Evolutionary conservation across 176 grass and related monocot genomes (phyloP), one percentile per base, ranked within the genome.

Genomic region (Carex scoparia): DNA sequence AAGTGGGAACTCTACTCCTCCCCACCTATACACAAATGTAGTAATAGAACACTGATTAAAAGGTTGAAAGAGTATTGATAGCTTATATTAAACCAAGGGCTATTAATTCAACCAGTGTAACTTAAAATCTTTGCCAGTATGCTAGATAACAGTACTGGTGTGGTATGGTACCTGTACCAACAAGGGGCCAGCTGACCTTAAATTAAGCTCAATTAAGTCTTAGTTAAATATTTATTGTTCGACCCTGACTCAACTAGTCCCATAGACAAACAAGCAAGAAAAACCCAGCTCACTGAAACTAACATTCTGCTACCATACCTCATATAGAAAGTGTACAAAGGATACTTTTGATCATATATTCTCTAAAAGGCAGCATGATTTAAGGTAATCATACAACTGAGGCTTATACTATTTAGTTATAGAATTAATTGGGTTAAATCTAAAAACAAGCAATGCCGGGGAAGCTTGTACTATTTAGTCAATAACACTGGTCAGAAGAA

Each of bases 1-100:
- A 69, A 98, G 88, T 58, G 95, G 95, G 64, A 98, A 98, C 57
- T 94, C 91, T 63, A 98, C 84, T 42, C 86, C 51, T 64, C 93
- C 93, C 95, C 95, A 98, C 86, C 95, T 98, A 75, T 53, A 86
- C 15, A 88, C 30, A n/a, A 84, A 56, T 38, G 51, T 63, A 46
- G 40, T 5, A 46, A 72, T 72, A 48, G 3, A 72, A 49, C n/a
- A 28, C 9, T 16, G 27, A 72, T 46, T 0, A 72, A 72, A 72
- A 72, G 40, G 69, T 44, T 7, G 2, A 48, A 46, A 72, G 40
- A 48, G 2, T 19, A 72, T 27, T 46, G 40, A 72, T 49, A 49
- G 40, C 7, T 72, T 72, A 27, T 1, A 72, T 72, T 72, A 23
- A 48, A 49, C 16, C 15, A 42, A 70, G 35, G 66, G 7, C 35